Conservation (phyloP, 169 alveolate genomes). For the Eimeria acervulina region DNA sequence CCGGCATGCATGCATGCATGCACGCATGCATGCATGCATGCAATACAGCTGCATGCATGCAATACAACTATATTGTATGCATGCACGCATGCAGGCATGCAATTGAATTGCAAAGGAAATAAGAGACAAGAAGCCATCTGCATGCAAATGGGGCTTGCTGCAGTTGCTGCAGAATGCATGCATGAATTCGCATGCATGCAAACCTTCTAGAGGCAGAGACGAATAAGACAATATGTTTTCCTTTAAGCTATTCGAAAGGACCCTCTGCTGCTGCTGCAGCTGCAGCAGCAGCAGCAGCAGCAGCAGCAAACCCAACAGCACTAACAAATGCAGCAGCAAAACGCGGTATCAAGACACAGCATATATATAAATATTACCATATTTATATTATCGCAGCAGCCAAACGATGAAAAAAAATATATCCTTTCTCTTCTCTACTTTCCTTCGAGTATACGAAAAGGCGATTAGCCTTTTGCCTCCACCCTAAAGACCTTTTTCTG, state of each 20-base stretch:
- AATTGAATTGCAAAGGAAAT: not conserved
- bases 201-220: not conserved
- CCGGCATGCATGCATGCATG: too few relatives aligned
- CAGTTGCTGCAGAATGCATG: not conserved
- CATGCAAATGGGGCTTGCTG: not conserved
- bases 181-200: not conserved
- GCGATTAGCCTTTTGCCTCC: too few relatives aligned
- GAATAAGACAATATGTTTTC: not conserved
- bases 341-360: too few relatives aligned
- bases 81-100: not conserved
- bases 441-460: too few relatives aligned
- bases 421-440: too few relatives aligned
- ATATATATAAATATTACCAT: too few relatives aligned
- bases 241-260: not conserved
- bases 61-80: not conserved
- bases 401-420: too few relatives aligned
- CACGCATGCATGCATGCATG: not conserved
- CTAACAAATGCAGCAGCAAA: not conserved
- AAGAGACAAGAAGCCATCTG: too few relatives aligned
- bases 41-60: not conserved
- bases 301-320: slow-evolving; percentile 37
- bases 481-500: too few relatives aligned
- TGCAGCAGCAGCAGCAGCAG: slow-evolving; percentile 81
- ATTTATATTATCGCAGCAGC: too few relatives aligned
- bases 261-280: not conserved